Evolutionary conservation across 1,284 basidiomycete genomes (phyloP).

Genomic region (Marasmius oreades): DNA sequence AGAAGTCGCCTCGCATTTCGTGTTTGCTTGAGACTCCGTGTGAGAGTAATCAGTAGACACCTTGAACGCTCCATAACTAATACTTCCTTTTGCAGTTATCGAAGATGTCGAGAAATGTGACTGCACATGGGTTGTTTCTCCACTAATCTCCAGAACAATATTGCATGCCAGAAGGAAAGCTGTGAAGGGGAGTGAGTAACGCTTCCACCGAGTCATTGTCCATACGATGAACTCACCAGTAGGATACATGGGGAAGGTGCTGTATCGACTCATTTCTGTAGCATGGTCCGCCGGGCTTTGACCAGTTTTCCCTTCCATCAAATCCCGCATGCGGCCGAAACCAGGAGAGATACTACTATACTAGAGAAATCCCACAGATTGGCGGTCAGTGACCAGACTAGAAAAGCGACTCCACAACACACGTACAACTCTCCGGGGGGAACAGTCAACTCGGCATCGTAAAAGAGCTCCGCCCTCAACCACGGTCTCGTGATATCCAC

Average conservation of each 20-base stretch:
- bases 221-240: not conserved
- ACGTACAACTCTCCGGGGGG: not conserved
- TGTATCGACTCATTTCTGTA: not conserved
- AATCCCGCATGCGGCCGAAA: not conserved
- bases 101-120: not conserved
- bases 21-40: not conserved
- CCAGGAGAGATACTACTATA: not conserved
- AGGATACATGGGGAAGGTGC: not conserved
- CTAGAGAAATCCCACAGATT: not conserved
- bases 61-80: not conserved
- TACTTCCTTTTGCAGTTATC: not conserved
- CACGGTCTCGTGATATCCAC: conserved; percentile 1
- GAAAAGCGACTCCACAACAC: not conserved
- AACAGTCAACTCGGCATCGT: not conserved
- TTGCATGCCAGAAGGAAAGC: not conserved
- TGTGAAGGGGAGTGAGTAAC: not conserved
- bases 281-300: not conserved
- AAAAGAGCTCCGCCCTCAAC: not conserved
- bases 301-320: not conserved
- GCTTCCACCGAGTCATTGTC: not conserved
- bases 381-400: not conserved
- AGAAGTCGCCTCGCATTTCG: not conserved
- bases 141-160: not conserved
- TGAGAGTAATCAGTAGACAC: not conserved
- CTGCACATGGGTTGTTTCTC: not conserved